phyloP scores from a whole-genome alignment of 805 yeast genomes.

The Starmerella vaccinii region DNA sequence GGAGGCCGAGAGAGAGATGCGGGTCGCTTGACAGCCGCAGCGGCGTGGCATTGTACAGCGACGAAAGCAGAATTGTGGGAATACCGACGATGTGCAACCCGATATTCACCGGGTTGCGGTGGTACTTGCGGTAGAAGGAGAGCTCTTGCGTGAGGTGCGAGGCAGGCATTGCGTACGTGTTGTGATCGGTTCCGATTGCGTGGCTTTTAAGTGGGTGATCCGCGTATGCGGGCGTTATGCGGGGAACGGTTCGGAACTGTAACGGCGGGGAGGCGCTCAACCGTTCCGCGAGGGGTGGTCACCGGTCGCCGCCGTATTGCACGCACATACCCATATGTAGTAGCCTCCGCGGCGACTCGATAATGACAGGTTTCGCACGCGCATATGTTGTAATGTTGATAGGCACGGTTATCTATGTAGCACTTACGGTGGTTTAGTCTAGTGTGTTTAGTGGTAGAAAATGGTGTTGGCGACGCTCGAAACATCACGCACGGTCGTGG shows the following conservation, averaged over 20 bases:
- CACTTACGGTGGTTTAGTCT: too few relatives aligned
- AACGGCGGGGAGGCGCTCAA: too few relatives aligned
- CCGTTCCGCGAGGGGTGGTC: too few relatives aligned
- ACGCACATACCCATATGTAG: too few relatives aligned
- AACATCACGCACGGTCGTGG: slow-evolving; percentile 29
- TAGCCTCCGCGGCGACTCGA: not conserved
- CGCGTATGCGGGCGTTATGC: too few relatives aligned
- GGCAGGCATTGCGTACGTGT: slow-evolving; percentile 8
- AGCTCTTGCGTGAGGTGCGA: slow-evolving; percentile 39
- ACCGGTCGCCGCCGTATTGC: too few relatives aligned
- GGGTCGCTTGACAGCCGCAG: slow-evolving; percentile 24
- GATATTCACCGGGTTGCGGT: slow-evolving; percentile 49
- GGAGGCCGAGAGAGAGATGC: slow-evolving; percentile 34
- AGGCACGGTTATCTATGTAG: not conserved
- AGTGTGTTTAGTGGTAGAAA: too few relatives aligned
- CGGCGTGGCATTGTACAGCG: slow-evolving; percentile 36
- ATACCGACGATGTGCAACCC: slow-evolving; percentile 68
- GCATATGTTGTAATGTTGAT: not conserved
- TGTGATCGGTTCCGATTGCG: too few relatives aligned
- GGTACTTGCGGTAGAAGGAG: slow-evolving; percentile 45
- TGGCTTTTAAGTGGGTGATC: too few relatives aligned
- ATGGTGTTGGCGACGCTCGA: slow-evolving; percentile 21
- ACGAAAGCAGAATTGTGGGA: slow-evolving; percentile 58
- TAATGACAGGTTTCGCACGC: too few relatives aligned
- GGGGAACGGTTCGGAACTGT: too few relatives aligned